A percentile compares a stretch with the other conserved stretches of the same genome.
Conservation (phyloP, 306 rosid genomes). For the Begonia fuchsioides region DNA sequence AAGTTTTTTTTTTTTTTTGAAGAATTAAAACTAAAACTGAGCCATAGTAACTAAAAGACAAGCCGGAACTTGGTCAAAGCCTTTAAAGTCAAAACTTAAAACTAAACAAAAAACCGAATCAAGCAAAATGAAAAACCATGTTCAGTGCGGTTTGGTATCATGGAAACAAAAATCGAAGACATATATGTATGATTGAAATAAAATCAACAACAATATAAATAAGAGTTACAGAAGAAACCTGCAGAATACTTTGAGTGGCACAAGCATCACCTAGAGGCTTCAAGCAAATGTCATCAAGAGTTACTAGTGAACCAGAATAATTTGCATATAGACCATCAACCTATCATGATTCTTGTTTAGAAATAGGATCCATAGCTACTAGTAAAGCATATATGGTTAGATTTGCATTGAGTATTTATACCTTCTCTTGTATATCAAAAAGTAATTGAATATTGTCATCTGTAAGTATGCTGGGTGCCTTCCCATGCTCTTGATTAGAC, state of each 20-base stretch:
- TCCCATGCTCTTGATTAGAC: slow-evolving; percentile 41
- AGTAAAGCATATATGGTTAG: background rate
- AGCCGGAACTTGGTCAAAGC: too few species aligned
- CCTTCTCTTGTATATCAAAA: slow-evolving; percentile 82
- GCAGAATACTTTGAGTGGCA: slow-evolving; percentile 95
- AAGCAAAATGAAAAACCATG: too few species aligned
- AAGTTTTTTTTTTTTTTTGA: too few species aligned
- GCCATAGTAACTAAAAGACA: too few species aligned
- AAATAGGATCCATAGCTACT: too few species aligned
- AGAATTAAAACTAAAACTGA: too few species aligned
- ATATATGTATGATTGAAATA: too few species aligned
- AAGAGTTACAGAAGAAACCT: slow-evolving; percentile 27
- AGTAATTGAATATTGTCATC: slow-evolving; percentile 82
- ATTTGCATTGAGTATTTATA: slow-evolving; percentile 17
- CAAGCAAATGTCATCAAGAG: slow-evolving; percentile 79
- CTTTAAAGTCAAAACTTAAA: too few species aligned
- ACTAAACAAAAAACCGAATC: too few species aligned
- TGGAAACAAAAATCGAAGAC: too few species aligned
- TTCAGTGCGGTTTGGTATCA: too few species aligned
- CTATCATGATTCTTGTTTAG: slow-evolving; percentile 18
- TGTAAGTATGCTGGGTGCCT: slow-evolving; percentile 59
- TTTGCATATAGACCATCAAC: slow-evolving; percentile 66
- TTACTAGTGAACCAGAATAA: slow-evolving; percentile 53
- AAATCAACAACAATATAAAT: background rate
- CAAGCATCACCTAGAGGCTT: slow-evolving; percentile 88